Evolutionary conservation across 2,329 filamentous ascomycete genomes (phyloP), one percentile per base, ranked within the genome.

Genomic region (Diaporthe longicolla): DNA sequence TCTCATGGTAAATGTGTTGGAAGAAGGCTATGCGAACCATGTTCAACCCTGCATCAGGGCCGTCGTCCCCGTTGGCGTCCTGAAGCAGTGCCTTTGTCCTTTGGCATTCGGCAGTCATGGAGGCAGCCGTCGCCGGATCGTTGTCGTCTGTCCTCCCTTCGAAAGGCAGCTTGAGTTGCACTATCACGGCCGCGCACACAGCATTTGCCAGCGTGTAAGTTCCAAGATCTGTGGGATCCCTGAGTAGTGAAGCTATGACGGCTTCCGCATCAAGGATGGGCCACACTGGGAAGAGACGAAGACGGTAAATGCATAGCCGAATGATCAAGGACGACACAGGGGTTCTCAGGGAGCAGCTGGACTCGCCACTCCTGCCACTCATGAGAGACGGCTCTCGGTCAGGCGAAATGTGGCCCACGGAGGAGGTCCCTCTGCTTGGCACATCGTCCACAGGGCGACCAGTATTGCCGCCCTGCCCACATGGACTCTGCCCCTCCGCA

Each of bases 251-350:
- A 32, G 80, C 79, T 66, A 85, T 83, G 29, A 88, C 78, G 63
- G 84, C 80, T 66, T 84, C 82, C 35, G 86, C 84, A 52, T 85
- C 82, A 55, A 88, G 83, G 50, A 89, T 84, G 32, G 87, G 87
- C 87, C 87, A 89, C 4, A 89, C 85, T 0, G 87, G 87, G 68
- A 86, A 89, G 59, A 89, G 79, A 17, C 86, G 85, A n/a, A 87
- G 82, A 4, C 84, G 84, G 75, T 88, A 89, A 63, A 86, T 81
- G 75, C 86, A 85, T 6, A 88, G 79, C 3, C 79, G 79, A 66
- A 80, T 73, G 58, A 82, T 76, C 50, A 82, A 77, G 74, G 77
- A 77, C 70, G 75, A 77, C 48, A 72, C 70, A 45, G 76, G 70
- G 29, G 72, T 77, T 21, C 61, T 73, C 21, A 40, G 32, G n/a